phyloP scores from a whole-genome alignment of 495 filamentous ascomycete species.

The Parachaetomium inaequale region DNA sequence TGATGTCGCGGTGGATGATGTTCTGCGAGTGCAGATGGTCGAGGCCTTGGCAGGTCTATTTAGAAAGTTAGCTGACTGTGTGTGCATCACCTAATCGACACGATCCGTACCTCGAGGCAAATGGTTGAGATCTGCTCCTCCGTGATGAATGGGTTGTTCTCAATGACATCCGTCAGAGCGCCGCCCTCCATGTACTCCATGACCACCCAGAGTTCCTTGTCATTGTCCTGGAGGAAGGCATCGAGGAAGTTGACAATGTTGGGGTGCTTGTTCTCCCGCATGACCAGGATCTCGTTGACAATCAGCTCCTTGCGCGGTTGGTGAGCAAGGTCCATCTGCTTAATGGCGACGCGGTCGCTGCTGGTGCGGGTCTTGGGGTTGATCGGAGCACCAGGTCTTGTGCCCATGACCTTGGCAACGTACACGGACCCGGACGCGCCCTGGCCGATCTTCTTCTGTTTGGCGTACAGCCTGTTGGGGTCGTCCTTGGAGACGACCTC shows the following conservation, averaged over 20 bases:
- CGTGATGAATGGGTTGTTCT: slow-evolving; percentile 85
- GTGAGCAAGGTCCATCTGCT: slow-evolving; percentile 98
- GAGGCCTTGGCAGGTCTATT: slow-evolving; percentile 88
- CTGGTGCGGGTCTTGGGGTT: slow-evolving; percentile 58
- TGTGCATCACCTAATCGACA: too few species aligned
- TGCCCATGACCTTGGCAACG: slow-evolving; percentile 84
- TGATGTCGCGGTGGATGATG: slow-evolving; percentile 99
- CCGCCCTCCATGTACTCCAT: slow-evolving; percentile 99
- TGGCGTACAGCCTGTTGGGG: slow-evolving; percentile 87
- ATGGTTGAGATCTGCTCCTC: slow-evolving; percentile 98
- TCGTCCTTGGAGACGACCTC: slow-evolving; percentile 91
- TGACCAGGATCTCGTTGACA: slow-evolving; percentile 98
- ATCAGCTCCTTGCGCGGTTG: slow-evolving; percentile 98
- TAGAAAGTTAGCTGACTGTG: slow-evolving; percentile 36
- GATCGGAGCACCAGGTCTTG: slow-evolving; percentile 57
- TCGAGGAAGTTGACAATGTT: slow-evolving; percentile 99
- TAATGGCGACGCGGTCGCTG: slow-evolving; percentile 87
- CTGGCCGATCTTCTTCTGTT: slow-evolving; percentile 99
- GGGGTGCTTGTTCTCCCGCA: slow-evolving; percentile 96
- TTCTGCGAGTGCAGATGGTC: slow-evolving; percentile 91
- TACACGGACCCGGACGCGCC: slow-evolving; percentile 97
- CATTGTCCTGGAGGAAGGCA: slow-evolving; percentile 89
- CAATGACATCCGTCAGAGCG: slow-evolving; percentile 95
- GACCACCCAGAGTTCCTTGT: slow-evolving; percentile 93
- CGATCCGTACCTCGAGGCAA: slow-evolving; percentile 73